Base-by-base conservation (phyloP, 371 early-diverging fungal species). In the Agmasoma carcini region DNA sequence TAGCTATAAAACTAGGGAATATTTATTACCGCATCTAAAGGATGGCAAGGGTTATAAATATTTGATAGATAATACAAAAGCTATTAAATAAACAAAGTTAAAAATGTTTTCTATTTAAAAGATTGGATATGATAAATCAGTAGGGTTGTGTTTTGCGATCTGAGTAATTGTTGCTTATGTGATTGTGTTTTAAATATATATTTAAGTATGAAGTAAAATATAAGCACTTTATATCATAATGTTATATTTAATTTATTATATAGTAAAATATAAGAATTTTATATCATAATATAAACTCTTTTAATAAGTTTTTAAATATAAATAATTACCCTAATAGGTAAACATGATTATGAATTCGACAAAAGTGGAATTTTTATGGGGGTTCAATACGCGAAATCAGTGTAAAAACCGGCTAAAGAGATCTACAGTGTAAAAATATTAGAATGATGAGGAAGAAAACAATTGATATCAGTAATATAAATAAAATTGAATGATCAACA, bases 41-140 rank as follows among this genome's bases (percentile, higher is more conserved):
- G 59, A n/a, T 12, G 41, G 44, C 9, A 23, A 27, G 1, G 60
- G 59, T 0, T 44, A 33, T 30, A 31, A 44, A 6, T 65, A 44
- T 38, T 45, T 65, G 29, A 49, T 43, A 30, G 50, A 33, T 12
- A 65, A 65, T 47, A 54, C 65, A 41, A 15, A 17, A 7, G 17
- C 25, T 11, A 7, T 49, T 31, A n/a, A 49, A 31, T 49, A 49
- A 49, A 49, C 43, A 22, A 7, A 15, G 7, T 49, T 6, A 19
- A n/a, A n/a, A n/a, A n/a, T n/a, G n/a, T n/a, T n/a, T n/a, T n/a
- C n/a, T n/a, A n/a, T n/a, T n/a, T n/a, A n/a, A n/a, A n/a, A n/a
- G n/a, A n/a, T n/a, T n/a, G n/a, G n/a, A n/a, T n/a, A n/a, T n/a
- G n/a, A n/a, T n/a, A n/a, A n/a, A n/a, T n/a, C n/a, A n/a, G n/a